These are phyloP conservation scores for Wickerhamiella musiphila DNA, from an alignment of 805 yeast genomes.

Conservation along the genomic window DNA sequence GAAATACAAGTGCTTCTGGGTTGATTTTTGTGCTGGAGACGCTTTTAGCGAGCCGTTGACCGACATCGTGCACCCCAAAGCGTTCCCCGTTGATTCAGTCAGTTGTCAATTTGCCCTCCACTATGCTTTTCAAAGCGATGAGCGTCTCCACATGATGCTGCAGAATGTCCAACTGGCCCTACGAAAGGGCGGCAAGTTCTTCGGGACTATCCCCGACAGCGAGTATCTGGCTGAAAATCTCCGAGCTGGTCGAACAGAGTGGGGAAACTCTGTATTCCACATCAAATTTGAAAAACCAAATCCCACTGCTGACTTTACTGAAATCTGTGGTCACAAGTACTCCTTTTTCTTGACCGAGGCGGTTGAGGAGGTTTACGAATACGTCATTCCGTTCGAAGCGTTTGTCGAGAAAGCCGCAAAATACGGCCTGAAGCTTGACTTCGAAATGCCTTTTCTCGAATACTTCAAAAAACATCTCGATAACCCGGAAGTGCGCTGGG, in stretches of 20 bases:
- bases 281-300: slow-evolving; percentile 68
- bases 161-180: slow-evolving; percentile 61
- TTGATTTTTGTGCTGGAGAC: slow-evolving; percentile 82
- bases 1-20: slow-evolving; percentile 38
- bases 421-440: slow-evolving; percentile 53
- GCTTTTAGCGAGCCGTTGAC: slow-evolving; percentile 62
- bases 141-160: slow-evolving; percentile 53
- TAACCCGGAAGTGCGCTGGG: slow-evolving; percentile 14
- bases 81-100: slow-evolving; percentile 74
- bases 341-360: slow-evolving; percentile 78
- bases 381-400: slow-evolving; percentile 85
- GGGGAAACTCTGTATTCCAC: slow-evolving; percentile 75
- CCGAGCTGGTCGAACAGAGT: slow-evolving; percentile 35
- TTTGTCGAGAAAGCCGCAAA: slow-evolving; percentile 73
- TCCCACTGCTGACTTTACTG: slow-evolving; percentile 8
- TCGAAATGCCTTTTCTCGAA: slow-evolving; percentile 62
- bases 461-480: slow-evolving; percentile 68
- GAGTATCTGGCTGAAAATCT: slow-evolving; percentile 43
- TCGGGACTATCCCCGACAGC: slow-evolving; percentile 89
- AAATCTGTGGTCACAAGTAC: slow-evolving; percentile 66
- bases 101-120: slow-evolving; percentile 87
- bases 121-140: slow-evolving; percentile 81
- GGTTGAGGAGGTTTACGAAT: slow-evolving; percentile 91
- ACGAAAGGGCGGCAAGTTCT: slow-evolving; percentile 67
- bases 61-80: slow-evolving; percentile 51